Base-by-base conservation (phyloP, 1,284 basidiomycete genomes). In the Ustilago nuda region DNA sequence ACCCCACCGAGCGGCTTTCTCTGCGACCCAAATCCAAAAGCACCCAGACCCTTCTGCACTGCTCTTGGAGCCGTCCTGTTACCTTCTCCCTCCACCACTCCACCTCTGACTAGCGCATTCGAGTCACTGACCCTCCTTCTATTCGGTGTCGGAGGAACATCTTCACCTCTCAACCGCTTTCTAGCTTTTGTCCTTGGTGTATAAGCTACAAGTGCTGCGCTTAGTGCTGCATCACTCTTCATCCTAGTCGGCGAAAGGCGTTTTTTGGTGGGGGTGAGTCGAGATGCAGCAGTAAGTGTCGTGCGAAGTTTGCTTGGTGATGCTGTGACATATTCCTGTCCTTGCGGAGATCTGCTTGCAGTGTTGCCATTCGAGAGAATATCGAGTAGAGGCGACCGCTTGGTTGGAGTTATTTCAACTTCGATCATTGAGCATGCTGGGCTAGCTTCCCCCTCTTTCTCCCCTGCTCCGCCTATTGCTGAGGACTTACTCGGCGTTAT, bases 121-220 rank as follows among this genome's bases (percentile, higher is more conserved):
- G 43, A 45, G n/a, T 45, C 43, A 27, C 23, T 19, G 43, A 45
- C 6, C n/a, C 43, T 19, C 43, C 43, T 13, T 12, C 48, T 30
- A 7, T 58, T 30, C 5, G 79, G 80, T 9, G 80, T 81, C 0
- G 72, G 72, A 2, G 80, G 80, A 2, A 83, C 76, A 27, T 79
- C 76, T 60, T 83, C 81, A 2, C 81, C 81, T n/a, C 81, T 37
- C 54, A 83, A 64, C 23, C 81, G 53, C 66, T 83, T 83, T 13
- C 81, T 41, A 36, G 81, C 81, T 55, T 79, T 82, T 3, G 81
- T 83, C 7, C 80, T 54, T 9, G 81, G 81, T 19, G 81, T 83
- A 39, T 76, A 82, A 8, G 67, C 66, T 19, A 70, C 57, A 2
- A 72, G 41, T 8, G 66, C 67, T 17, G 48, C 43, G n/a, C 54